A percentile compares a stretch with the other conserved stretches of the same genome.
These are phyloP conservation scores for Phaffia australis DNA, from an alignment of 768 basidiomycete species.

Conservation along the genomic window DNA sequence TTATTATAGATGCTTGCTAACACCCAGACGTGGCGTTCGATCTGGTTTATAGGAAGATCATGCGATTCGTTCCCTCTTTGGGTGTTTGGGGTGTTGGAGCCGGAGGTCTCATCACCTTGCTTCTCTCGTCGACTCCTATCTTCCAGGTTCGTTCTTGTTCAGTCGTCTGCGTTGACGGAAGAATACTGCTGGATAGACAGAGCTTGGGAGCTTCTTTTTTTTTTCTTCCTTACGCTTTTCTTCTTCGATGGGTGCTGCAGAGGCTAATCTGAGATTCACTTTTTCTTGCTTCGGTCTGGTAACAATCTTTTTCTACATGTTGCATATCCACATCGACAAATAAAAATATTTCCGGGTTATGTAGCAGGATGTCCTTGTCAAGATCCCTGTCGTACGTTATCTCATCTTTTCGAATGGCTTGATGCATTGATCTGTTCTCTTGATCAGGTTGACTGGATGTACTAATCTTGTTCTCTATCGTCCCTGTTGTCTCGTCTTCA, in stretches of 20 bases:
- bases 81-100: conserved; percentile 16
- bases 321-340: no score
- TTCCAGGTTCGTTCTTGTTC: conserved; percentile 18
- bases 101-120: conserved; percentile 18
- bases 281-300: neutral
- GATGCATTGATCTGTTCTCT: neutral
- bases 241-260: no score
- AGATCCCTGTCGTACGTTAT: conserved; percentile 11
- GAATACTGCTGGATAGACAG: no score
- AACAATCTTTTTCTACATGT: no score
- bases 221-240: no score
- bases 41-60: no score
- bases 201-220: no score
- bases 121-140: conserved; percentile 23
- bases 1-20: no score
- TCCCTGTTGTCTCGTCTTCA: neutral
- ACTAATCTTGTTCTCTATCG: neutral
- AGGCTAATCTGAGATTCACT: neutral
- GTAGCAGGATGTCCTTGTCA: conserved; percentile 16
- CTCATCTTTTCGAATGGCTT: neutral
- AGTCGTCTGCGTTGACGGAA: no score
- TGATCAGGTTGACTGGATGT: neutral
- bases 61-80: no score
- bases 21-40: no score
- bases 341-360: no score